These are phyloP conservation scores for Dichomitus squalens DNA, from an alignment of 1,284 basidiomycete species.

Conservation along the genomic window DNA sequence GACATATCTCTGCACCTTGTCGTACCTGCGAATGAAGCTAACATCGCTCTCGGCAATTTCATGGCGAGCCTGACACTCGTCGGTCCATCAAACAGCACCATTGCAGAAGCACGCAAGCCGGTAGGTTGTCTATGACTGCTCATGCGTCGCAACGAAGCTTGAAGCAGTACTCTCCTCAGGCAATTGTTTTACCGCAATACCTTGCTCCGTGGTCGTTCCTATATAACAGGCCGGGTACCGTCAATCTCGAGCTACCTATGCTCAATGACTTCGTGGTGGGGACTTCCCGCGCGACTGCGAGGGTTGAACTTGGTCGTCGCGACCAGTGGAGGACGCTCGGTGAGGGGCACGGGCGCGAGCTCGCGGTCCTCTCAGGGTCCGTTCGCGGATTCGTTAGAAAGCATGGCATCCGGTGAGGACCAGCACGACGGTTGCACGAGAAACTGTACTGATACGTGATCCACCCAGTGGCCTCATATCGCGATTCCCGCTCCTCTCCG, in stretches of 20 bases:
- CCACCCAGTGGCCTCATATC: slow-evolving; percentile 62
- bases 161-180: slow-evolving; percentile 39
- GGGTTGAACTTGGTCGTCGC: slow-evolving; percentile 64
- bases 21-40: slow-evolving; percentile 67
- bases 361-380: slow-evolving; percentile 63
- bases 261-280: slow-evolving; percentile 52
- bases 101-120: slow-evolving; percentile 60
- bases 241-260: slow-evolving; percentile 55
- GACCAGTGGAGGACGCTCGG: slow-evolving; percentile 73
- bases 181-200: slow-evolving; percentile 54
- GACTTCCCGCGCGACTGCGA: slow-evolving; percentile 51
- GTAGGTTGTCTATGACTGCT: slow-evolving; percentile 42
- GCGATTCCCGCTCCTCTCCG: slow-evolving; percentile 63
- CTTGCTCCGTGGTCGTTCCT: slow-evolving; percentile 39
- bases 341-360: slow-evolving; percentile 65
- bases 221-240: slow-evolving; percentile 39
- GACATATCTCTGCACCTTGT: slow-evolving; percentile 68
- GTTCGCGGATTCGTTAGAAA: slow-evolving; percentile 63
- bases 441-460: slow-evolving; percentile 5
- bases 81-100: slow-evolving; percentile 60
- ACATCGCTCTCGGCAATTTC: slow-evolving; percentile 77
- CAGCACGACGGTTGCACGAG: too few species aligned
- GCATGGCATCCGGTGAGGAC: slow-evolving; percentile 63
- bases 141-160: not conserved
- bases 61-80: slow-evolving; percentile 67